phyloP scores from a whole-genome alignment of 2,329 filamentous ascomycete species.

The Epichloe bromicola region DNA sequence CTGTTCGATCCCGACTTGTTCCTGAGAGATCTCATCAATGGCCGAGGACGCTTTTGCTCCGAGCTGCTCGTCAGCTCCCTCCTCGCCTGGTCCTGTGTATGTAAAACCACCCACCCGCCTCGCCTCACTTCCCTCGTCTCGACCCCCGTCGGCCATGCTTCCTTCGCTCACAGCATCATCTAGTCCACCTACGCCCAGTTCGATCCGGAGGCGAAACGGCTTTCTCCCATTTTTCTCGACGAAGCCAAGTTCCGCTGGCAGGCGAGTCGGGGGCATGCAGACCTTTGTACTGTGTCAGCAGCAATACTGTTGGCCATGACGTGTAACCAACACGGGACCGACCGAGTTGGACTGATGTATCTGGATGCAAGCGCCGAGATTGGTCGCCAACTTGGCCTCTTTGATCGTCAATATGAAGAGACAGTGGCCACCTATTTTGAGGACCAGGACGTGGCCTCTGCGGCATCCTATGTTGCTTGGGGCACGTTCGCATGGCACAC shows the following conservation, averaged over 20 bases:
- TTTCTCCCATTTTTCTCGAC: neutral
- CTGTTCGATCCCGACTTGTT: slow-evolving; percentile 1
- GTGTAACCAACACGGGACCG: neutral
- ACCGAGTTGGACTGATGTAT: neutral
- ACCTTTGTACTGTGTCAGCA: neutral
- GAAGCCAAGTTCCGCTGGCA: neutral
- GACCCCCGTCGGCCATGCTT: neutral
- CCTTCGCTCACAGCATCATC: neutral
- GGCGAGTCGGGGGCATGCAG: neutral
- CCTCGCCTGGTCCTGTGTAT: neutral
- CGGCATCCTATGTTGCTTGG: neutral
- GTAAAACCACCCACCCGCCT: neutral
- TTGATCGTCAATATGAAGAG: neutral
- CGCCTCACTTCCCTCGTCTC: neutral
- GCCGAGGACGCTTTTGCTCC: neutral
- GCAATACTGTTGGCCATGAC: neutral
- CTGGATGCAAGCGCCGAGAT: neutral
- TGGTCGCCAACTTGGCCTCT: neutral
- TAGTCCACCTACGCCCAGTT: neutral
- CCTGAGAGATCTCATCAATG: neutral
- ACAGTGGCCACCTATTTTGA: neutral
- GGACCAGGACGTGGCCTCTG: neutral
- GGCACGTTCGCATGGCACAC: neutral
- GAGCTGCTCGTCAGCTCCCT: neutral
- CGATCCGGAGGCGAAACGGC: neutral